Conservation (phyloP, 768 basidiomycete species). For the Lactarius sanguifluus region DNA sequence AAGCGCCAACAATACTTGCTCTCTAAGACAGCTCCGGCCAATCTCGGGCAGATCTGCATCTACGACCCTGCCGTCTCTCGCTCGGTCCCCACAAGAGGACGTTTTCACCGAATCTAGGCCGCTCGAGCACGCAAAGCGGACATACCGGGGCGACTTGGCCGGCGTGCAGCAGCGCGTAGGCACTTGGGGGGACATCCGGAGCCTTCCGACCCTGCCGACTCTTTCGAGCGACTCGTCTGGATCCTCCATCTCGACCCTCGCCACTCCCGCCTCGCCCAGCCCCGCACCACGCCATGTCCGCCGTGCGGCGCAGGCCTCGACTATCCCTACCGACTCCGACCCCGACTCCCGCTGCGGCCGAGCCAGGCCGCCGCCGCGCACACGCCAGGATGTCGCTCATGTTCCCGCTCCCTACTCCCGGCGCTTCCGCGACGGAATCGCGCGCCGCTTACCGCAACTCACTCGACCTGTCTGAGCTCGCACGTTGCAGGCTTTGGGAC, state of each 20-base stretch:
- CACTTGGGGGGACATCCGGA: background rate
- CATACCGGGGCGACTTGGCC: background rate
- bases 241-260: conserved; percentile 6
- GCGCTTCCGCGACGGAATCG: background rate
- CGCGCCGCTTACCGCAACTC: background rate
- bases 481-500: background rate
- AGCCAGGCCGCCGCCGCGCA: background rate
- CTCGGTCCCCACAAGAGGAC: background rate
- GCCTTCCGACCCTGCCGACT: background rate
- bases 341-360: background rate
- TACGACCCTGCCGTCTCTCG: conserved; percentile 3
- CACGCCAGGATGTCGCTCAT: conserved; percentile 1
- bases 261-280: conserved; percentile 8
- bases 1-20: background rate
- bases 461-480: conserved; percentile 1
- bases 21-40: background rate
- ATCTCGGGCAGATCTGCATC: background rate
- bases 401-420: background rate
- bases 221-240: conserved; percentile 3
- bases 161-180: background rate
- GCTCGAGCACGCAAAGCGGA: background rate
- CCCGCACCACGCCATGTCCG: conserved; percentile 6
- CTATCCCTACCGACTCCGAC: background rate
- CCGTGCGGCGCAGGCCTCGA: background rate
- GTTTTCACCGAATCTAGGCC: conserved; percentile 1